These are phyloP conservation scores for Phytophthora meadii DNA, from an alignment of 352 stramenopile species.

Conservation along the genomic window DNA sequence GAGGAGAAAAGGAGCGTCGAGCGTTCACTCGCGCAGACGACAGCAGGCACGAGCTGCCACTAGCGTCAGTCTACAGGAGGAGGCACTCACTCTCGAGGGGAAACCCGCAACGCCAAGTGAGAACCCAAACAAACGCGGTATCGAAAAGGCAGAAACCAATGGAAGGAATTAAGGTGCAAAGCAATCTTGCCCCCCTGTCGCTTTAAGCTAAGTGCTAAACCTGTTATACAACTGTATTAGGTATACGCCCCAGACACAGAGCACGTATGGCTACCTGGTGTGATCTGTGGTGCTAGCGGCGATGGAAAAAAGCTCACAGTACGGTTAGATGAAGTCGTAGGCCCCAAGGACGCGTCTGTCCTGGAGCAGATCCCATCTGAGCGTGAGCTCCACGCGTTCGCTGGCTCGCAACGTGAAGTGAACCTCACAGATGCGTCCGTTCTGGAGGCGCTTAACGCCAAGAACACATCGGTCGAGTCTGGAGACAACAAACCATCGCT, in stretches of 20 bases:
- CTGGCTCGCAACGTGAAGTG: conserved; percentile 61
- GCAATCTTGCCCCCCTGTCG: conserved; percentile 11
- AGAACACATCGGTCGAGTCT: conserved; percentile 65
- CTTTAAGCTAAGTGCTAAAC: conserved; percentile 34
- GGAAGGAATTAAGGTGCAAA: conserved; percentile 67
- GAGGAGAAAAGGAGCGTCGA: conserved; percentile 24
- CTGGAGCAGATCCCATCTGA: conserved; percentile 53
- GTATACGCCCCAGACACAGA: conserved; percentile 80
- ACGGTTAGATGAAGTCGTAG: conserved; percentile 71
- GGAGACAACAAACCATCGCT: conserved; percentile 47
- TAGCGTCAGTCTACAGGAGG: conserved; percentile 9
- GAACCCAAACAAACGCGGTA: conserved; percentile 5
- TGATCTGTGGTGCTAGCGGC: conserved; percentile 59
- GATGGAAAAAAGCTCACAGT: conserved; percentile 63
- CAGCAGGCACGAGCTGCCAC: conserved; percentile 19
- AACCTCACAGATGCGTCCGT: conserved; percentile 62
- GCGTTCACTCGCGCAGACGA: conserved; percentile 32
- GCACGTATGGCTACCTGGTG: conserved; percentile 83
- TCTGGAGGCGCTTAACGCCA: conserved; percentile 64
- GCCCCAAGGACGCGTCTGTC: conserved; percentile 48
- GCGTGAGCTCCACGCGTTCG: conserved; percentile 57
- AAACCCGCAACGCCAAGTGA: background rate
- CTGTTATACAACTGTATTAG: conserved; percentile 24
- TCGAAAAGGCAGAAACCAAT: conserved; percentile 31
- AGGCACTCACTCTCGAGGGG: conserved; percentile 1